These are phyloP conservation scores for Panellus pusillus DNA, from an alignment of 768 basidiomycete genomes.

Conservation along the genomic window DNA sequence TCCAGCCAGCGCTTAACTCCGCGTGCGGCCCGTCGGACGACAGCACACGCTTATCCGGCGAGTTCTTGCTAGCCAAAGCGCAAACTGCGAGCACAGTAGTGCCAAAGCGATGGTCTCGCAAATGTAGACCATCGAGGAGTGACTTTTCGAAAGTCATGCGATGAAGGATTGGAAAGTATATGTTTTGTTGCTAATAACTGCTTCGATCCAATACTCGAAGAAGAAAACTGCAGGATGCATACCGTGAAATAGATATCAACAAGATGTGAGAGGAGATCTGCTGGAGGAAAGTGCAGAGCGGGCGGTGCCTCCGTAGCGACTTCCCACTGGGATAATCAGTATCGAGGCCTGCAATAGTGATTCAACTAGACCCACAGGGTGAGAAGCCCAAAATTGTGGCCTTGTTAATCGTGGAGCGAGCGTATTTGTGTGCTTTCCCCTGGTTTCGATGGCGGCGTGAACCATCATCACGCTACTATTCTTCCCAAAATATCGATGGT, in stretches of 20 bases:
- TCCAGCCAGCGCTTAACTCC: slow-evolving; percentile 40
- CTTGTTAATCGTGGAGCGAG: background rate
- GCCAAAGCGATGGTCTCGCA: slow-evolving; percentile 39
- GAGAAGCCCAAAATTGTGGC: slow-evolving; percentile 4
- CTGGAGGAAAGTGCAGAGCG: slow-evolving; percentile 12
- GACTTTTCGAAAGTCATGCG: slow-evolving; percentile 47
- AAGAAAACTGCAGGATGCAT: too few species aligned
- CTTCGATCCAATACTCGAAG: too few species aligned
- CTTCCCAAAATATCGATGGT: slow-evolving; percentile 13
- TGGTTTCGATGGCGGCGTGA: background rate
- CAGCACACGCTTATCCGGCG: slow-evolving; percentile 44
- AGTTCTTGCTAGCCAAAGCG: slow-evolving; percentile 45
- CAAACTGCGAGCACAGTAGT: slow-evolving; percentile 50
- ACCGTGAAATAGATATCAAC: slow-evolving; percentile 50
- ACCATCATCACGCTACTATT: slow-evolving; percentile 11
- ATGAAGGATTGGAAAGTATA: slow-evolving; percentile 48
- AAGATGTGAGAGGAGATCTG: slow-evolving; percentile 36
- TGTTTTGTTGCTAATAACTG: slow-evolving; percentile 29
- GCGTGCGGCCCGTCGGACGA: slow-evolving; percentile 8
- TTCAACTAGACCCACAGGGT: slow-evolving; percentile 3
- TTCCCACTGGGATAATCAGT: slow-evolving; percentile 15
- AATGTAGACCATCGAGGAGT: slow-evolving; percentile 37
- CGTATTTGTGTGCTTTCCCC: background rate
- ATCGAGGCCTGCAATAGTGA: background rate
- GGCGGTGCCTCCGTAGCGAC: background rate